phyloP scores from a whole-genome alignment of 2,329 filamentous ascomycete genomes.

The Cryphonectria nitschkei region DNA sequence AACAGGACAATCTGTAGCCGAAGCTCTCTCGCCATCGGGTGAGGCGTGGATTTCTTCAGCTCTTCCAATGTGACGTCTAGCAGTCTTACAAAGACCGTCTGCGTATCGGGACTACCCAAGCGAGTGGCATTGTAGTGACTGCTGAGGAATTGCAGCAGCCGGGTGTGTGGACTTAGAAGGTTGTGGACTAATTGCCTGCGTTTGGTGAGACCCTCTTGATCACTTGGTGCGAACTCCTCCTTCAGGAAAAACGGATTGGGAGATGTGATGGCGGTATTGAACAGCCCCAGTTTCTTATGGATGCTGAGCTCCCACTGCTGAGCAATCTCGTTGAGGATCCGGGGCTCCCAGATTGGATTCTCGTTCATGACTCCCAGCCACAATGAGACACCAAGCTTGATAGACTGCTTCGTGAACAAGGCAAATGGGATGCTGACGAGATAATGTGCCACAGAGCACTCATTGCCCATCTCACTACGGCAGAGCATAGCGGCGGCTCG shows the following conservation, averaged over 20 bases:
- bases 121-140: slow-evolving; percentile 95
- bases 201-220: slow-evolving; percentile 73
- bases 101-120: slow-evolving; percentile 80
- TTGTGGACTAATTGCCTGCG: slow-evolving; percentile 81
- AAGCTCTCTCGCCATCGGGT: slow-evolving; percentile 90
- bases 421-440: slow-evolving; percentile 91
- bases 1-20: slow-evolving; percentile 88
- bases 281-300: slow-evolving; percentile 76
- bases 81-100: slow-evolving; percentile 80
- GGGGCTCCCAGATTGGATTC: slow-evolving; percentile 84
- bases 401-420: slow-evolving; percentile 91
- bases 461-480: slow-evolving; percentile 68
- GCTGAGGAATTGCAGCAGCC: slow-evolving; percentile 83
- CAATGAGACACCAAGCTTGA: slow-evolving; percentile 91
- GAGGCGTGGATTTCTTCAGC: slow-evolving; percentile 69
- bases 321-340: slow-evolving; percentile 83
- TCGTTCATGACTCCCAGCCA: slow-evolving; percentile 98
- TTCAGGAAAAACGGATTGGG: slow-evolving; percentile 88
- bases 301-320: slow-evolving; percentile 91
- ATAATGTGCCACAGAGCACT: slow-evolving; percentile 80
- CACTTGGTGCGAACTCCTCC: slow-evolving; percentile 91
- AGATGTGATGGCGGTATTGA: slow-evolving; percentile 70
- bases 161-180: slow-evolving; percentile 82
- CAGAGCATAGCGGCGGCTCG: slow-evolving; percentile 87
- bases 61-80: slow-evolving; percentile 79